Base-by-base conservation (phyloP, 1,139 yeast genomes). In the Zygosaccharomyces sapae region DNA sequence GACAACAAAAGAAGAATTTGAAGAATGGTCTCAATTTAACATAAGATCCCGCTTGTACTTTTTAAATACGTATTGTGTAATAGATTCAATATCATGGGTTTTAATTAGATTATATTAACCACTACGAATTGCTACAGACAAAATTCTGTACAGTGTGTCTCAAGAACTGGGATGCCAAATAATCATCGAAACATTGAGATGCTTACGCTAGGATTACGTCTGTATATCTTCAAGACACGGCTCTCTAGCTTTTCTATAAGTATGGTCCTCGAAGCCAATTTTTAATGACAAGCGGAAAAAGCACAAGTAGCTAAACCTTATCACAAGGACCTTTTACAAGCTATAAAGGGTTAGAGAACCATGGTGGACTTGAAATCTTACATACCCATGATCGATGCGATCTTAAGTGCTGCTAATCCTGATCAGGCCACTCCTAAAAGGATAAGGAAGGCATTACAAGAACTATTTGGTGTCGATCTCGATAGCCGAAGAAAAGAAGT, bases 1-100 rank as follows among this genome's bases (percentile, higher is more conserved):
- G 82, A 54, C 96, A 88, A 67, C 96, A 88, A 58, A 88, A 87
- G 74, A 81, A 87, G 65, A 90, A 90, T 68, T 68, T 81, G 66
- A 74, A 75, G 63, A 46, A 73, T 27, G 42, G 47, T 13, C 33
- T 36, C 5, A 46, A 34, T 30, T 43, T 44, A 8, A 48, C 45
- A 31, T 48, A 27, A 42, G 22, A 10, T 5, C 13, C 20, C 20
- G n/a, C 27, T 10, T 20, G 25, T 19, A 19, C 18, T 10, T 20
- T 16, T 16, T 18, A 13, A 18, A 35, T 12, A 22, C 13, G 9
- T 20, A 20, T 12, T 20, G 38, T 35, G 38, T 35, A 35, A 27
- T 27, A 27, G 31, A 9, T 27, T 27, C 31, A 27, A 27, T 4
- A 27, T 27, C 20, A 25, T 12, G 31, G 20, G 22, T n/a, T 27